A percentile compares a stretch with the other conserved stretches of the same genome.
Evolutionary conservation across 2,329 filamentous ascomycete genomes (phyloP).

Genomic region (Phoma sp.): DNA sequence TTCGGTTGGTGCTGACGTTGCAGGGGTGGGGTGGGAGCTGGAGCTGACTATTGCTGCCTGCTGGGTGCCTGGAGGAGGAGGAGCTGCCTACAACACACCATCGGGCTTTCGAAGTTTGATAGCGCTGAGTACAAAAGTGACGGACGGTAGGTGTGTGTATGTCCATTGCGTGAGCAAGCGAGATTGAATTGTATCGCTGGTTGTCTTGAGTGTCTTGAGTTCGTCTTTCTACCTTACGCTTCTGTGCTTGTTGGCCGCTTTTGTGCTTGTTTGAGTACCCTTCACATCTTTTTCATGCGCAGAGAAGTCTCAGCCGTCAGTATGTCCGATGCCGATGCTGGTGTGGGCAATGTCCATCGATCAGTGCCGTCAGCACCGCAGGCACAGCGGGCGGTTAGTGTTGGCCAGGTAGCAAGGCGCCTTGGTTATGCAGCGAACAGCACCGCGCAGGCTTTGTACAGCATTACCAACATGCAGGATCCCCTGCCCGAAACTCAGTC

Average conservation of each 20-base stretch:
- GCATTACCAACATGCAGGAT: background rate
- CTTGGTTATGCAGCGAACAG: background rate
- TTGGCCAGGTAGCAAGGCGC: background rate
- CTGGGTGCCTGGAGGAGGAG: background rate
- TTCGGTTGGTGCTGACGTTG: background rate
- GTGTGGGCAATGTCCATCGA: background rate
- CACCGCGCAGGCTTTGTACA: background rate
- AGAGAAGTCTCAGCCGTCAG: background rate
- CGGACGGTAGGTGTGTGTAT: background rate
- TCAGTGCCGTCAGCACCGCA: background rate
- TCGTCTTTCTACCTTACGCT: background rate
- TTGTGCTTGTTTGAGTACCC: background rate
- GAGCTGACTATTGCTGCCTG: conserved; percentile 5
- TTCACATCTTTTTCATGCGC: background rate
- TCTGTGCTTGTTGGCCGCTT: background rate
- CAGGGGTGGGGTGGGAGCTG: background rate
- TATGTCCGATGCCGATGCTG: background rate
- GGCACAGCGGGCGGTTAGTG: background rate
- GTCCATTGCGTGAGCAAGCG: background rate
- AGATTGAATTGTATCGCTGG: background rate
- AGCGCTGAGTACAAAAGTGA: background rate
- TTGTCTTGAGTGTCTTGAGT: background rate
- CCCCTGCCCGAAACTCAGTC: background rate
- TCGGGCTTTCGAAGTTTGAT: background rate
- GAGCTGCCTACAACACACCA: background rate